Evolutionary conservation across 129 eudicot species (phyloP).

Genomic region (Tanacetum coccineum): DNA sequence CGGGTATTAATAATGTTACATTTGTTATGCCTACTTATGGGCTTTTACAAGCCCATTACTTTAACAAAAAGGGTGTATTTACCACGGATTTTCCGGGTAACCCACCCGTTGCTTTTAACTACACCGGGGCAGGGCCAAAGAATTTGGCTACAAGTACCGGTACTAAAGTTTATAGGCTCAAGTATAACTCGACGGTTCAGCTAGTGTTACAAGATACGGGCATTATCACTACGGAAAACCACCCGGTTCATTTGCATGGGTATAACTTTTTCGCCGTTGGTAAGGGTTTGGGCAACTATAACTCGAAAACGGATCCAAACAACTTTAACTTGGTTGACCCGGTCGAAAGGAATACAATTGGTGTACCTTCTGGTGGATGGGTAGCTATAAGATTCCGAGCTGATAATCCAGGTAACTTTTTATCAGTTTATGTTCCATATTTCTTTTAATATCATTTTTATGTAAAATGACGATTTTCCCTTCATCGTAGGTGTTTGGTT

Average conservation of each 20-base stretch:
- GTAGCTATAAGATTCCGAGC: slow-evolving; percentile 71
- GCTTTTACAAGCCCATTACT: slow-evolving; percentile 67
- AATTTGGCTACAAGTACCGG: slow-evolving; percentile 50
- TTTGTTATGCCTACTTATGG: slow-evolving; percentile 73
- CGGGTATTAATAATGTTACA: slow-evolving; percentile 62
- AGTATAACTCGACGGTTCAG: slow-evolving; percentile 64
- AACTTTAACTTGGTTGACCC: slow-evolving; percentile 78
- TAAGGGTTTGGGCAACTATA: slow-evolving; percentile 65
- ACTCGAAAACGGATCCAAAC: slow-evolving; percentile 52
- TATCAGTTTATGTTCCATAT: too few relatives aligned
- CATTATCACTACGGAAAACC: slow-evolving; percentile 60
- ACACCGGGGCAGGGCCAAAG: slow-evolving; percentile 49
- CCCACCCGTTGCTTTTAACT: slow-evolving; percentile 53
- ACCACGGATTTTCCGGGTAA: slow-evolving; percentile 75
- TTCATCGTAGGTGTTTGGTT: slow-evolving; percentile 69
- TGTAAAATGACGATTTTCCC: slow-evolving; percentile 3
- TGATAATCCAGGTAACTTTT: slow-evolving; percentile 74
- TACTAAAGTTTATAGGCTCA: slow-evolving; percentile 56
- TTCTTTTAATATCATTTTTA: too few relatives aligned
- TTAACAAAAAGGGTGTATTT: slow-evolving; percentile 61
- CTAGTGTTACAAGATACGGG: slow-evolving; percentile 75
- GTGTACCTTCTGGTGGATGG: slow-evolving; percentile 94
- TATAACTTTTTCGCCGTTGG: slow-evolving; percentile 76
- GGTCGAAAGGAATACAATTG: slow-evolving; percentile 76
- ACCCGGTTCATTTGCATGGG: slow-evolving; percentile 82